Conservation (phyloP, 2,329 filamentous ascomycete species). For the Monosporascus sp. region DNA sequence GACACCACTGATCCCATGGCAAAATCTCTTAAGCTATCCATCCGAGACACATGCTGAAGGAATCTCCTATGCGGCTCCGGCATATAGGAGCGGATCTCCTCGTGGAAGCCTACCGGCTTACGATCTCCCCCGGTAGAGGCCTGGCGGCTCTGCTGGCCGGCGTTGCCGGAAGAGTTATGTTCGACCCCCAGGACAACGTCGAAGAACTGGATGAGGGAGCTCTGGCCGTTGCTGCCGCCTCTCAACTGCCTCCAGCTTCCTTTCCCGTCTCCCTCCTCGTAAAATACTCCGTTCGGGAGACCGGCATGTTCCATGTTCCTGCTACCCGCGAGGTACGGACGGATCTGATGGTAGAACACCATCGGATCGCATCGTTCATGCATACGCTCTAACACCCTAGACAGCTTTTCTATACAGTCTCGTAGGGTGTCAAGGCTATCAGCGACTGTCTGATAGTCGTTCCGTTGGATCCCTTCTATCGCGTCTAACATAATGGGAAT, state of each 20-base stretch:
- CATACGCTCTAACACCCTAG: conserved; percentile 69
- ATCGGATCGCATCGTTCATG: conserved; percentile 82
- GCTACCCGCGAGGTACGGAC: conserved; percentile 83
- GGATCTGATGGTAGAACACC: conserved; percentile 83
- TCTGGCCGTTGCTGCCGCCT: conserved; percentile 93
- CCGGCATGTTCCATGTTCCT: conserved; percentile 88
- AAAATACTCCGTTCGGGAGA: conserved; percentile 76
- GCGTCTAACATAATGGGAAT: conserved; percentile 75
- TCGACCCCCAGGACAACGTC: conserved; percentile 81
- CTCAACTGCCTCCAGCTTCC: conserved; percentile 69
- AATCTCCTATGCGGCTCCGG: conserved; percentile 77
- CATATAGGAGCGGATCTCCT: conserved; percentile 85
- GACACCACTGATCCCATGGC: conserved; percentile 50
- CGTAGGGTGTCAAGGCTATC: conserved; percentile 60
- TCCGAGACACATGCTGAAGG: conserved; percentile 60
- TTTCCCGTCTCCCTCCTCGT: conserved; percentile 65
- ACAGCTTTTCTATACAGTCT: conserved; percentile 62
- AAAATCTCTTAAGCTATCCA: conserved; percentile 70
- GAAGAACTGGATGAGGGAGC: conserved; percentile 88
- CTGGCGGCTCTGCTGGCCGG: conserved; percentile 14
- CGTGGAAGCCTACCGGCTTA: conserved; percentile 36
- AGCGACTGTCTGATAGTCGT: conserved; percentile 56
- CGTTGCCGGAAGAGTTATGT: conserved; percentile 47
- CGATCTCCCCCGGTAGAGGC: conserved; percentile 7
- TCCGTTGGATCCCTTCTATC: conserved; percentile 59